Conservation (phyloP, 352 stramenopile genomes). For the Thraustochytrium sp. region DNA sequence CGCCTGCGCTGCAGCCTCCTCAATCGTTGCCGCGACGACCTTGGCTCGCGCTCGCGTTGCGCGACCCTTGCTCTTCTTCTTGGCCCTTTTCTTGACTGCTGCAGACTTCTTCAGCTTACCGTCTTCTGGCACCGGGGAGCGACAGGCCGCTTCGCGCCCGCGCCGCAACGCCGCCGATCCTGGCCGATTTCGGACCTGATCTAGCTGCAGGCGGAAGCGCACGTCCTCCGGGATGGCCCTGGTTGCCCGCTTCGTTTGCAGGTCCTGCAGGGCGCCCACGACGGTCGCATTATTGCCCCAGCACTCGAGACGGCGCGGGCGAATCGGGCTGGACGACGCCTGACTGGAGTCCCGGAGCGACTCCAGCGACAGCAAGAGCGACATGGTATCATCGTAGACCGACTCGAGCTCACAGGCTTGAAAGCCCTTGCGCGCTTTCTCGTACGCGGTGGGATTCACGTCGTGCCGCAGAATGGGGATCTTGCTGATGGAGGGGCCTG, state of each 20-base stretch:
- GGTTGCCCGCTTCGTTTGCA: background rate
- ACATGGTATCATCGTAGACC: background rate
- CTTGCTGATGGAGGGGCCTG: background rate
- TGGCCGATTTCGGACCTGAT: background rate
- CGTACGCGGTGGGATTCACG: background rate
- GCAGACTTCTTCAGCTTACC: too few relatives aligned
- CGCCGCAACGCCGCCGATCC: background rate
- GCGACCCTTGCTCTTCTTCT: too few relatives aligned
- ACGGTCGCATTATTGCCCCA: background rate
- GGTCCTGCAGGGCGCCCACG: background rate
- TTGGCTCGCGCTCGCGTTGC: too few relatives aligned
- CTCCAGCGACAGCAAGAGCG: background rate
- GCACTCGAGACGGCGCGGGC: background rate
- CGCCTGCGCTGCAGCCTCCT: background rate
- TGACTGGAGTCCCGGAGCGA: background rate
- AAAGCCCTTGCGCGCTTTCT: background rate
- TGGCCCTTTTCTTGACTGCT: too few relatives aligned
- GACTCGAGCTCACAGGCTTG: background rate
- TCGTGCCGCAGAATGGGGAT: background rate
- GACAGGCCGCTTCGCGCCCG: too few relatives aligned
- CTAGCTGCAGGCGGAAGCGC: background rate
- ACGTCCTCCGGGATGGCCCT: background rate
- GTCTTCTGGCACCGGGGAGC: too few relatives aligned
- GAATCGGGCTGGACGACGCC: background rate
- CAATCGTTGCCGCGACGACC: background rate